Evolutionary conservation across 2,329 filamentous ascomycete genomes (phyloP).

Genomic region (Hypoxylon sp.): DNA sequence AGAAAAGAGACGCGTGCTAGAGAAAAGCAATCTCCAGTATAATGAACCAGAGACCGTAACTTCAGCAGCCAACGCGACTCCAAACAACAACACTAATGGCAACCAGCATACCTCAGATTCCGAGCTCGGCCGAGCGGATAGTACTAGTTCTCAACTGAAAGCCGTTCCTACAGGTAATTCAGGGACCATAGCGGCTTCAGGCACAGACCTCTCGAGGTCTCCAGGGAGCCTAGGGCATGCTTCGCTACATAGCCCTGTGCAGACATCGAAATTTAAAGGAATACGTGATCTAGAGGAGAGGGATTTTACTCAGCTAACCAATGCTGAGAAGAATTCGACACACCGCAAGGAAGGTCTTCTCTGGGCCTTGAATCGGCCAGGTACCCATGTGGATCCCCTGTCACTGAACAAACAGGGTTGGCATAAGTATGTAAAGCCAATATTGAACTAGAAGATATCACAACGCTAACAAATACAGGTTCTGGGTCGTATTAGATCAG

Average conservation of each 20-base stretch:
- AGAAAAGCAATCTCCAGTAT: slow-evolving; percentile 85
- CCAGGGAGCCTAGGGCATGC: slow-evolving; percentile 67
- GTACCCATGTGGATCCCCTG: slow-evolving; percentile 94
- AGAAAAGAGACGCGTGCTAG: slow-evolving; percentile 89
- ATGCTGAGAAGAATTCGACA: slow-evolving; percentile 71
- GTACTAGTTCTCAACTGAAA: slow-evolving; percentile 78
- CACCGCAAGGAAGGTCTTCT: slow-evolving; percentile 93
- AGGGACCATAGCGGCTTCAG: slow-evolving; percentile 52
- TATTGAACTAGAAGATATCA: not conserved
- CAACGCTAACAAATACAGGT: slow-evolving; percentile 67
- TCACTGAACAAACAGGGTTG: slow-evolving; percentile 97
- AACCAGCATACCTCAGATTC: slow-evolving; percentile 71
- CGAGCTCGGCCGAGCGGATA: slow-evolving; percentile 80
- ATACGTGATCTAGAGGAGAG: slow-evolving; percentile 93
- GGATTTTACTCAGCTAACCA: slow-evolving; percentile 68
- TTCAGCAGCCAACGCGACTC: slow-evolving; percentile 56
- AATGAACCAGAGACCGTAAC: slow-evolving; percentile 76
- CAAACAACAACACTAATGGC: slow-evolving; percentile 60
- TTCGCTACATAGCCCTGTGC: slow-evolving; percentile 65
- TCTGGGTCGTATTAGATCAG: slow-evolving; percentile 98
- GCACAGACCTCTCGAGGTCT: slow-evolving; percentile 68
- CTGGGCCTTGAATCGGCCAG: slow-evolving; percentile 93
- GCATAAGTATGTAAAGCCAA: slow-evolving; percentile 83
- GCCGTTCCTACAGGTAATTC: slow-evolving; percentile 64
- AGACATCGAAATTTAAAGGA: slow-evolving; percentile 82